Evolutionary conservation across 2,329 filamentous ascomycete genomes (phyloP).

Genomic region (Colletotrichum theobromicola): DNA sequence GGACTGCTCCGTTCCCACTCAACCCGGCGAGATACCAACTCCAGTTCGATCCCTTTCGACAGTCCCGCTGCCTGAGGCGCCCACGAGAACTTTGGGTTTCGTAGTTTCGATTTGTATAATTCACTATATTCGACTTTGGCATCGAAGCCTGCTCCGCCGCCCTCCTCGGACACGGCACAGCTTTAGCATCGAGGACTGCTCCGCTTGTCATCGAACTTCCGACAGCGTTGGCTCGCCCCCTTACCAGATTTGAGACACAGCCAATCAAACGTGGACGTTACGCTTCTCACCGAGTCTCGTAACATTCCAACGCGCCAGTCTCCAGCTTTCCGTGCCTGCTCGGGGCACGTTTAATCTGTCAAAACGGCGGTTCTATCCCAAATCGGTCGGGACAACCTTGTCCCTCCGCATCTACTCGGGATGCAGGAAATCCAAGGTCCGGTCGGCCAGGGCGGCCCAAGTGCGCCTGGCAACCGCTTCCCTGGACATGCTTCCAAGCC

Average conservation of each 20-base stretch:
- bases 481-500: conserved; percentile 78
- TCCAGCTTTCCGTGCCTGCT: conserved; percentile 50
- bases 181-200: background rate
- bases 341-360: conserved; percentile 64
- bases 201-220: background rate
- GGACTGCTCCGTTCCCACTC: background rate
- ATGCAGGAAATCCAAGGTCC: conserved; percentile 87
- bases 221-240: conserved; percentile 1
- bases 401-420: conserved; percentile 84
- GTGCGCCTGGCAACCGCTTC: conserved; percentile 64
- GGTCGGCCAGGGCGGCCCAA: conserved; percentile 63
- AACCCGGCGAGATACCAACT: background rate
- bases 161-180: background rate
- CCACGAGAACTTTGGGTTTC: background rate
- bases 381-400: conserved; percentile 80
- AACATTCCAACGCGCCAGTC: conserved; percentile 25
- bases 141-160: background rate
- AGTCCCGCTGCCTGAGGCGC: background rate
- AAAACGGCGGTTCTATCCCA: conserved; percentile 85
- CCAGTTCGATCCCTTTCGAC: background rate
- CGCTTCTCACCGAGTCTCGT: conserved; percentile 5
- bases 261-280: conserved; percentile 1
- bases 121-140: background rate
- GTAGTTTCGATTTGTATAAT: conserved; percentile 12
- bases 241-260: background rate